These are phyloP conservation scores for Dendrobium officinale DNA, from an alignment of 106 monocot genomes.

Conservation along the genomic window DNA sequence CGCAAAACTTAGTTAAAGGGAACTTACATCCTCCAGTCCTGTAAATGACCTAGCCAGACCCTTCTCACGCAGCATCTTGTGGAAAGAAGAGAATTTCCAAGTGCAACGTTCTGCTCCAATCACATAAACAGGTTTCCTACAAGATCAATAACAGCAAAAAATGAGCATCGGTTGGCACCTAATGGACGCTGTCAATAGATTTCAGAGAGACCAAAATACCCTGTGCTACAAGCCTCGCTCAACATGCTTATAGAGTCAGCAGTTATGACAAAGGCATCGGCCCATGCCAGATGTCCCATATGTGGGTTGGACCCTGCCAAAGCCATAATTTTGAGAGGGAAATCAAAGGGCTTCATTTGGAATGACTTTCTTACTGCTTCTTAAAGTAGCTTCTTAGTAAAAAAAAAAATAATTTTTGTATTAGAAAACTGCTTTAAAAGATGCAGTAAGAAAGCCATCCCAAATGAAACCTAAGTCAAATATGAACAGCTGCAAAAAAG, in stretches of 20 bases:
- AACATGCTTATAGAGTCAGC: constrained; percentile 96
- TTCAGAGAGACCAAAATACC: constrained; percentile 33
- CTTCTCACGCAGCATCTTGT: constrained; percentile 55
- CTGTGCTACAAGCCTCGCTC: constrained; percentile 97
- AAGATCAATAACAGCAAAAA: not conserved
- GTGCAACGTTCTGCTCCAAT: constrained; percentile 87
- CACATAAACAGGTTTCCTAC: constrained; percentile 93
- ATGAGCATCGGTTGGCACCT: not conserved
- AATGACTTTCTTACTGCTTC: too few relatives aligned
- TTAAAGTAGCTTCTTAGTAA: too few relatives aligned
- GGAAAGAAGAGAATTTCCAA: constrained; percentile 97
- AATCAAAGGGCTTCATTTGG: not conserved
- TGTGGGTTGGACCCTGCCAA: constrained; percentile 80
- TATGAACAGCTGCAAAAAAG: not conserved
- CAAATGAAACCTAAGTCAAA: not conserved
- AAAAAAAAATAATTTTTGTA: too few relatives aligned
- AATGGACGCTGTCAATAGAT: not conserved
- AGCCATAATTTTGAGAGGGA: not conserved
- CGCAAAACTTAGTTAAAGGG: not conserved
- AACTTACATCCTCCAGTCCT: constrained; percentile 87
- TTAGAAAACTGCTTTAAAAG: too few relatives aligned
- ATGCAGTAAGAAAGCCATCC: too few relatives aligned
- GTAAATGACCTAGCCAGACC: constrained; percentile 78
- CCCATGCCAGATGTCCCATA: constrained; percentile 99
- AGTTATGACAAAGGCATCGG: constrained; percentile 91